Base-by-base conservation (phyloP, 345 rosid genomes). In the Salix viminalis region DNA sequence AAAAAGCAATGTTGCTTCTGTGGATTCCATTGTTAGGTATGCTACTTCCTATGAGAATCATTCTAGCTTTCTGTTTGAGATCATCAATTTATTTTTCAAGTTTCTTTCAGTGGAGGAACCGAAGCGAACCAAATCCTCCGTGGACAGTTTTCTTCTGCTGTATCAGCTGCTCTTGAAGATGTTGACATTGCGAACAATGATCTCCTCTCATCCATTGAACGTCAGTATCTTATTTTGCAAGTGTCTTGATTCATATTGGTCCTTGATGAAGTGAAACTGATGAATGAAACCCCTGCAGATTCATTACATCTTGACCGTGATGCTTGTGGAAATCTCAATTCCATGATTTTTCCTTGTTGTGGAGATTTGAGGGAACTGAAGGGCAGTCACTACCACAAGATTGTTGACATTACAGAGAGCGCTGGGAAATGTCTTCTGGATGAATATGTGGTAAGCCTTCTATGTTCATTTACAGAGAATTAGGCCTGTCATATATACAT, bases 401-500 rank as follows among this genome's bases (percentile, higher is more conserved):
- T 88, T 61, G 85, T 85, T 75, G 97, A 92, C 79, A 94, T 96
- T 75, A 91, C 96, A 48, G 95, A 89, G 23, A 78, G 91, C 74
- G 91, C 97, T 10, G 99, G 97, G 70, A 96, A 91, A 87, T 96
- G 97, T 80, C 98, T 96, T 58, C 89, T 87, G 73, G 84, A 89
- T 54, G 97, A 96, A 86, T 96, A 96, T 69, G 84, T 71, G 83
- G 99, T 96, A 87, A 90, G 83, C 64, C 69, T 39, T 36, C 2
- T 23, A 41, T 15, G 19, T 65, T 26, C 15, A 6, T n/a, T 8
- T 44, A 6, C 56, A 48, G 1, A 18, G 13, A 70, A 70, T 28
- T 12, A 1, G 32, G 37, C 46, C 62, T 58, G 62, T 58, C 23
- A 23, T 21, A 4, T 28, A 65, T 65, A 2, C 39, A 28, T 26